Evolutionary conservation across 2,329 filamentous ascomycete genomes (phyloP).

Genomic region (Calonectria pteridis): DNA sequence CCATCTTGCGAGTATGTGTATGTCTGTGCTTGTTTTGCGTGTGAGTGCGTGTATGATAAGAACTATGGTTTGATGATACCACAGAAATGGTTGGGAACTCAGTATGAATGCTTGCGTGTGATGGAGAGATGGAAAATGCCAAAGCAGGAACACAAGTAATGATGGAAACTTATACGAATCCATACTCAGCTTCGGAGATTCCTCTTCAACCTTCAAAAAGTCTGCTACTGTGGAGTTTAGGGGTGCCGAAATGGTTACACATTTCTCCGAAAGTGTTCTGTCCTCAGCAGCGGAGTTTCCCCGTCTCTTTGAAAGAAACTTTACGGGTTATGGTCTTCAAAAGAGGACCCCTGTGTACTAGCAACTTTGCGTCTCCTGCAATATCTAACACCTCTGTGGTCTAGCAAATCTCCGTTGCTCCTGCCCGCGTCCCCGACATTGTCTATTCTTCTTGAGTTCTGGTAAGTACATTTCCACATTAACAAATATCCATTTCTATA

Average conservation of each 20-base stretch:
- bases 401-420: background rate
- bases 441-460: background rate
- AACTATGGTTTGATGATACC: background rate
- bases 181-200: background rate
- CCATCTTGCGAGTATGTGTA: background rate
- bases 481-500: background rate
- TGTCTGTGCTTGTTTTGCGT: too few species aligned
- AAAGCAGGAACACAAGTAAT: background rate
- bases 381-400: background rate
- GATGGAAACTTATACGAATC: background rate
- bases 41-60: background rate
- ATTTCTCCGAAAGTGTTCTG: background rate
- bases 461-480: background rate
- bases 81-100: background rate
- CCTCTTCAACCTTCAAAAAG: background rate
- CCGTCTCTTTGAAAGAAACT: background rate
- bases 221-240: background rate
- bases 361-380: background rate
- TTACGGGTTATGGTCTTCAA: background rate
- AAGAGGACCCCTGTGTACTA: background rate
- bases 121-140: background rate
- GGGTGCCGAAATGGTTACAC: background rate
- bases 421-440: background rate
- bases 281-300: background rate
- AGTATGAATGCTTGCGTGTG: background rate